These are phyloP conservation scores for Rhizopus delemar DNA, from an alignment of 371 early-diverging fungal species.

Conservation along the genomic window DNA sequence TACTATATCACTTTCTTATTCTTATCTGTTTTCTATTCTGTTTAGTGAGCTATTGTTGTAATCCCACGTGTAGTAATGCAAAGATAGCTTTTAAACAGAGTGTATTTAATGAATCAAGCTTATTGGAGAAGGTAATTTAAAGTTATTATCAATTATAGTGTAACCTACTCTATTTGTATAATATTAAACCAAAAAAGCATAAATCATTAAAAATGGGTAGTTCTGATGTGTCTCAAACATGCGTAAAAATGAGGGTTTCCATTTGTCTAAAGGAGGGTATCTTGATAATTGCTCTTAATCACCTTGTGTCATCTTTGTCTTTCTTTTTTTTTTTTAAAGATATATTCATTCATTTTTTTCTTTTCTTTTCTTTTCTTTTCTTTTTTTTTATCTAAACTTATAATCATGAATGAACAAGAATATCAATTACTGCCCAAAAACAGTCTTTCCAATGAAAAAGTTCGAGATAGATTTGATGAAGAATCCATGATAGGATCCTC, in stretches of 20 bases:
- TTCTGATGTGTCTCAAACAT: not conserved
- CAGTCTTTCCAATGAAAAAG: not conserved
- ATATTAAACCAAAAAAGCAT: not conserved
- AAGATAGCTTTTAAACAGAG: too few species aligned
- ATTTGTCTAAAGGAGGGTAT: not conserved
- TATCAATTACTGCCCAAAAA: conserved; percentile 15
- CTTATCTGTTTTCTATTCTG: too few species aligned
- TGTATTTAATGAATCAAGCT: too few species aligned
- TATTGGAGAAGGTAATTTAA: too few species aligned
- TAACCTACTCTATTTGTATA: too few species aligned
- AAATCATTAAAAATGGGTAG: not conserved
- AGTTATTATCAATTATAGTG: too few species aligned
- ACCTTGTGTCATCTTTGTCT: too few species aligned
- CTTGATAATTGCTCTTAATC: not conserved
- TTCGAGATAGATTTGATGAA: conserved; percentile 14
- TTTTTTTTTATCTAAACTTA: not conserved
- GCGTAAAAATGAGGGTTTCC: not conserved
- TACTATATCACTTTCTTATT: too few species aligned
- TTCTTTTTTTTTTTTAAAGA: conserved; percentile 2
- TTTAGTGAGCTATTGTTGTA: too few species aligned
- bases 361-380: not conserved
- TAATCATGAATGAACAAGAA: conserved; percentile 3
- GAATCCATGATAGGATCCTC: conserved; percentile 9
- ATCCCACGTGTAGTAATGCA: too few species aligned
- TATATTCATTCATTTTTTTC: not conserved